Conservation (phyloP, 192 early-diverging fungal species). For the Gaertneriomyces semiglobifer region DNA sequence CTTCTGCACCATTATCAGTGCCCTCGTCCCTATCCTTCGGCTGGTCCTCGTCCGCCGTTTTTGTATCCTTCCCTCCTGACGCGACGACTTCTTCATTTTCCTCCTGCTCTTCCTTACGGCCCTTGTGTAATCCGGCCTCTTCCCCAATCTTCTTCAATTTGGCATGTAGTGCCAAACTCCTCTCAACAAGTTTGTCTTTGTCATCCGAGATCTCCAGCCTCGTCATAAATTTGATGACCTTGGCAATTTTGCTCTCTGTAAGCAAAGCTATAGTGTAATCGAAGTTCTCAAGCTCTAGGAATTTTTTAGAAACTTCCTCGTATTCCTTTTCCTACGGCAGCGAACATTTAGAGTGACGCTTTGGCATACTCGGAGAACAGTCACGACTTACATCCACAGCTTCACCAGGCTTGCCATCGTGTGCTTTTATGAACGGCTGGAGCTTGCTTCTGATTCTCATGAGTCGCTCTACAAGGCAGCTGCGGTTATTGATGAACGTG, state of each 20-base stretch:
- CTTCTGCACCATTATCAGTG: not conserved
- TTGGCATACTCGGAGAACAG: not conserved
- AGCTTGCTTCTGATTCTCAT: conserved; percentile 1
- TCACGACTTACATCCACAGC: not conserved
- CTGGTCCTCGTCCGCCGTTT: not conserved
- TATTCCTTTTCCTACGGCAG: not conserved
- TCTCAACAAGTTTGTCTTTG: conserved; percentile 1
- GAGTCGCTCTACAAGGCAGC: conserved; percentile 1
- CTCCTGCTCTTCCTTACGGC: too few relatives aligned
- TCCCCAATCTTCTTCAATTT: not conserved
- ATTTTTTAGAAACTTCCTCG: not conserved
- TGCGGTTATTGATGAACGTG: not conserved
- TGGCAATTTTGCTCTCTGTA: conserved; percentile 3
- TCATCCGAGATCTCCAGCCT: not conserved
- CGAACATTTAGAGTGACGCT: not conserved
- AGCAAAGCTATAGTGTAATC: not conserved
- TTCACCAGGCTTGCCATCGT: not conserved
- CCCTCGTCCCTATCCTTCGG: not conserved
- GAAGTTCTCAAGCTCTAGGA: conserved; percentile 1
- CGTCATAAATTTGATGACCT: not conserved
- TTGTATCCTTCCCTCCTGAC: not conserved
- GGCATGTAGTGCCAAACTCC: not conserved
- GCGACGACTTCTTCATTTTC: too few relatives aligned
- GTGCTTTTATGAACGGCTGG: conserved; percentile 1
- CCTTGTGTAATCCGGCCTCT: too few relatives aligned